phyloP scores from a whole-genome alignment of 805 yeast genomes.

The Candida pini region DNA sequence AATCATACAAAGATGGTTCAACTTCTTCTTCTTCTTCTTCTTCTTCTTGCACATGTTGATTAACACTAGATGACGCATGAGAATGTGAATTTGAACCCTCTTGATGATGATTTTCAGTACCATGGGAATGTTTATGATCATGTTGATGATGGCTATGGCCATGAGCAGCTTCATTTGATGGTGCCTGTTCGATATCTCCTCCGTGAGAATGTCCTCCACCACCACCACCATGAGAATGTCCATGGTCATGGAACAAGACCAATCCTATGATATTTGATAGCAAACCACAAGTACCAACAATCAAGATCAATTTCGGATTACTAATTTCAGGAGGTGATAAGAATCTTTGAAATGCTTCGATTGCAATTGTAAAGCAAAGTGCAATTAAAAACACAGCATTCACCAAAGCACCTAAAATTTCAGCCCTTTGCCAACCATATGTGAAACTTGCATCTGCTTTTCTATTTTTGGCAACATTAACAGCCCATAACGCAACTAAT shows the following conservation, averaged over 20 bases:
- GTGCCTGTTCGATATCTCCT: slow-evolving; percentile 4
- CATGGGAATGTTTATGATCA: slow-evolving; percentile 13
- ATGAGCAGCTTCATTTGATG: background rate
- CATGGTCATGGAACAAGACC: slow-evolving; percentile 83
- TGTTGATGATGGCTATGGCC: slow-evolving; percentile 12
- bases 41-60: slow-evolving; percentile 1
- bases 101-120: background rate
- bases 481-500: slow-evolving; percentile 94
- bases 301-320: slow-evolving; percentile 76
- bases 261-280: slow-evolving; percentile 79
- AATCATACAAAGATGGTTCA: slow-evolving; percentile 1
- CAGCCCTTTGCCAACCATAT: slow-evolving; percentile 98
- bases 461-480: slow-evolving; percentile 74
- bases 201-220: slow-evolving; percentile 30
- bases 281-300: slow-evolving; percentile 81
- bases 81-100: slow-evolving; percentile 19
- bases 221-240: slow-evolving; percentile 45
- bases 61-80: slow-evolving; percentile 5
- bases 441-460: slow-evolving; percentile 87
- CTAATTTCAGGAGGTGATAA: slow-evolving; percentile 72
- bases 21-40: slow-evolving; percentile 1
- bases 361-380: slow-evolving; percentile 81
- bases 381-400: slow-evolving; percentile 93
- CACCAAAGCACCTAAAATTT: slow-evolving; percentile 88
- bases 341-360: slow-evolving; percentile 90